Conservation (phyloP, 1,284 basidiomycete species). For the Trichosporon sp. region DNA sequence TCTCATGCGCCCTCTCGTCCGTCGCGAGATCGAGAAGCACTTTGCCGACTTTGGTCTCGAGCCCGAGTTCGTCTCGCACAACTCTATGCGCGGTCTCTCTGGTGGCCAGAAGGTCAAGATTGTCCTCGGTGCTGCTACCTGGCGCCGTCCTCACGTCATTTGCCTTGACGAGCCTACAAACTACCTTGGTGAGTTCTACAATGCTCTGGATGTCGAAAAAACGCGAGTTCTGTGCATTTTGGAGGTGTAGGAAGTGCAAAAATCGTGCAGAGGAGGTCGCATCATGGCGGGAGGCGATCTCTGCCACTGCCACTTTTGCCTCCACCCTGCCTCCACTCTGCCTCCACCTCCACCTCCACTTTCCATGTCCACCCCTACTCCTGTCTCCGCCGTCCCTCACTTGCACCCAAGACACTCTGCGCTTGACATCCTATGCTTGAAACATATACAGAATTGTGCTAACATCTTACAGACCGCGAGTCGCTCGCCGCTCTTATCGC, state of each 20-base stretch:
- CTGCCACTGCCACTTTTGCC: too few species aligned
- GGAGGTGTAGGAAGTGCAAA: too few species aligned
- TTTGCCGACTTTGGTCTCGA: conserved; percentile 87
- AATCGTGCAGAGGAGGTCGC: too few species aligned
- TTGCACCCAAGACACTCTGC: too few species aligned
- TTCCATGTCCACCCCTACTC: too few species aligned
- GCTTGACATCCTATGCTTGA: background rate
- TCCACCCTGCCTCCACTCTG: too few species aligned
- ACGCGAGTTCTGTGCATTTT: too few species aligned
- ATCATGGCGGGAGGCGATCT: too few species aligned
- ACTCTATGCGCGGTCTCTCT: conserved; percentile 93
- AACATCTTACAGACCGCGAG: conserved; percentile 64
- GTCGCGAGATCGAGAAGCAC: conserved; percentile 97
- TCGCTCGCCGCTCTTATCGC: conserved; percentile 94
- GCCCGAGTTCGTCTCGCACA: conserved; percentile 83
- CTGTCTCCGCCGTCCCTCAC: too few species aligned
- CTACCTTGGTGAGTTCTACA: conserved; percentile 57
- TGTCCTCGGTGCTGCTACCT: conserved; percentile 94
- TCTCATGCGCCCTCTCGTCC: conserved; percentile 90
- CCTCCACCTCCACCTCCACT: background rate
- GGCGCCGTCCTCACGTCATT: conserved; percentile 96
- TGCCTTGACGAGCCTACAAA: conserved; percentile 94
- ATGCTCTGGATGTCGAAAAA: background rate
- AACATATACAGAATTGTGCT: too few species aligned
- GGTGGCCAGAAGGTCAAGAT: conserved; percentile 99